phyloP scores from a whole-genome alignment of 495 filamentous ascomycete species.

The Neurospora sp. region DNA sequence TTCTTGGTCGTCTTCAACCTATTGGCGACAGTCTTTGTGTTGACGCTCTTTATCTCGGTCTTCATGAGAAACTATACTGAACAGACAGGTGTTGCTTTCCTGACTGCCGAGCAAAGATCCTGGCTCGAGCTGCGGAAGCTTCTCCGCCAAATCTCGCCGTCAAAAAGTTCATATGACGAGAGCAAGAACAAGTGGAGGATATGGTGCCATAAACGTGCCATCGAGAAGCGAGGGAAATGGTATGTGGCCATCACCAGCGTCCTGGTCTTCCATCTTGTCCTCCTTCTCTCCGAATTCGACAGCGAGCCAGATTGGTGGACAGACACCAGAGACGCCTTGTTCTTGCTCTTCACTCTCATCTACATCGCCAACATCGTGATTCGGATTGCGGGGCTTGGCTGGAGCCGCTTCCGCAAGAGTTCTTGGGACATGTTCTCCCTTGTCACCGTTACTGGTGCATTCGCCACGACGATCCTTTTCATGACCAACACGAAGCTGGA shows the following conservation, averaged over 20 bases:
- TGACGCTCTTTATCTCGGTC: conserved; percentile 96
- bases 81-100: conserved; percentile 92
- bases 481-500: conserved; percentile 43
- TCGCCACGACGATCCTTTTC: conserved; percentile 63
- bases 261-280: conserved; percentile 70
- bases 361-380: conserved; percentile 80
- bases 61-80: conserved; percentile 99
- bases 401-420: conserved; percentile 84
- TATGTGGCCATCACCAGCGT: conserved; percentile 68
- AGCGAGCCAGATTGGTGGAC: conserved; percentile 60
- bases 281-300: conserved; percentile 81
- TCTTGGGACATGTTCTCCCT: conserved; percentile 94
- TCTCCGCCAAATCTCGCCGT: conserved; percentile 85
- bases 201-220: conserved; percentile 90
- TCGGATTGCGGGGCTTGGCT: conserved; percentile 79
- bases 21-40: conserved; percentile 89
- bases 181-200: conserved; percentile 66
- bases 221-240: conserved; percentile 92
- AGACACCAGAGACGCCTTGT: conserved; percentile 57
- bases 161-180: conserved; percentile 71
- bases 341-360: conserved; percentile 74
- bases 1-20: conserved; percentile 98
- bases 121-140: conserved; percentile 95
- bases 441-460: conserved; percentile 72
- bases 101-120: conserved; percentile 92